A percentile compares a stretch with the other conserved stretches of the same genome.
Evolutionary conservation across 2,329 filamentous ascomycete species (phyloP).

Genomic region (Akanthomyces dipterigenus): DNA sequence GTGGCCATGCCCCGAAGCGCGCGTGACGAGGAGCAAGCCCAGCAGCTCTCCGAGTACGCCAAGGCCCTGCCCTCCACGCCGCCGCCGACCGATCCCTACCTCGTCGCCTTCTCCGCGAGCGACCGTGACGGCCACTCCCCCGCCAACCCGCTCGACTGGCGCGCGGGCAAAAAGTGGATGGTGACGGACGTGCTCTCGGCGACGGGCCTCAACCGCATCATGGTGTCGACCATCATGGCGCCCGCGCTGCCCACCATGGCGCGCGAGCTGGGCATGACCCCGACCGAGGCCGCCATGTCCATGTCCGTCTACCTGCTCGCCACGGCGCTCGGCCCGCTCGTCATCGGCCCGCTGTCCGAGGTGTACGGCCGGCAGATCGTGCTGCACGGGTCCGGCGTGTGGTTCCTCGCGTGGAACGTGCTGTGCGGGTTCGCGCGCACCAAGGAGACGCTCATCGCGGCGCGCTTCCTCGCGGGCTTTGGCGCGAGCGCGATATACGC

Average conservation of each 20-base stretch:
- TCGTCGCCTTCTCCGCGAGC: constrained; percentile 21
- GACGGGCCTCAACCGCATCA: constrained; percentile 44
- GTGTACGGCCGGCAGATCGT: constrained; percentile 38
- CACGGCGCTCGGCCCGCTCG: constrained; percentile 35
- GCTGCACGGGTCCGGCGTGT: constrained; percentile 37
- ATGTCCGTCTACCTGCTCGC: constrained; percentile 38
- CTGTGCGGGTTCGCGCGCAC: constrained; percentile 35
- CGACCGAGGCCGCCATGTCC: constrained; percentile 39
- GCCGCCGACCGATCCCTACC: constrained; percentile 16
- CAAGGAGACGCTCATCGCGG: constrained; percentile 34
- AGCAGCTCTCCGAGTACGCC: neutral
- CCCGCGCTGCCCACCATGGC: constrained; percentile 43
- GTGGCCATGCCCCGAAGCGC: neutral
- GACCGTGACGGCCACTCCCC: constrained; percentile 24
- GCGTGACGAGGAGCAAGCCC: neutral
- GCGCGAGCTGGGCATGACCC: constrained; percentile 43
- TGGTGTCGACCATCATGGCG: constrained; percentile 47
- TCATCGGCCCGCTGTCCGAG: constrained; percentile 40
- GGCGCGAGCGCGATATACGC: constrained; percentile 40
- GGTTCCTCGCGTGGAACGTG: constrained; percentile 45
- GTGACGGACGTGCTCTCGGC: constrained; percentile 42
- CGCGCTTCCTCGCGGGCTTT: constrained; percentile 41
- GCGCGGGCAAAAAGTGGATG: constrained; percentile 37
- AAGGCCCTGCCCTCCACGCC: neutral
- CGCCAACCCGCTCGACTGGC: constrained; percentile 35